These are phyloP conservation scores for Populus tremula DNA, from an alignment of 345 rosid species.

Conservation along the genomic window DNA sequence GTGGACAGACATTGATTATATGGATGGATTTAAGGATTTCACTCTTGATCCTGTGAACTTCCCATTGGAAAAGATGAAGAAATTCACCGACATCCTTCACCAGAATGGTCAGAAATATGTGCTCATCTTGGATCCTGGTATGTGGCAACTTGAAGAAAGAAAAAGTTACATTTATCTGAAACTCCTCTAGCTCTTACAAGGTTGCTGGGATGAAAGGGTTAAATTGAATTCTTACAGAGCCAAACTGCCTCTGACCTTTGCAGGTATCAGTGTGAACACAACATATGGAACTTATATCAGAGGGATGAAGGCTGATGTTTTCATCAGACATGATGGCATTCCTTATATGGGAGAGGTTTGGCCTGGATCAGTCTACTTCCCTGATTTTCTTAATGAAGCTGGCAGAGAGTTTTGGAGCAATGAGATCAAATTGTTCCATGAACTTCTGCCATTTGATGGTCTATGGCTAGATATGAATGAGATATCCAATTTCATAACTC, in stretches of 20 bases:
- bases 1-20: slow-evolving; percentile 20
- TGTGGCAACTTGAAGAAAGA: too few species aligned
- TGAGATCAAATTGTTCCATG: slow-evolving; percentile 47
- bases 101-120: slow-evolving; percentile 57
- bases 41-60: slow-evolving; percentile 22
- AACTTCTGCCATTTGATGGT: slow-evolving; percentile 54
- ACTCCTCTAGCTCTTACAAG: not conserved
- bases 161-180: not conserved
- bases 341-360: slow-evolving; percentile 67
- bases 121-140: slow-evolving; percentile 70
- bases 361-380: slow-evolving; percentile 67
- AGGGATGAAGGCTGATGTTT: slow-evolving; percentile 57
- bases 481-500: slow-evolving; percentile 54
- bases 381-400: slow-evolving; percentile 59
- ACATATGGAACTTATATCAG: slow-evolving; percentile 47
- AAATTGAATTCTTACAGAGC: not conserved
- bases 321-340: slow-evolving; percentile 48
- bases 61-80: slow-evolving; percentile 28
- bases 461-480: slow-evolving; percentile 83
- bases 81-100: slow-evolving; percentile 46
- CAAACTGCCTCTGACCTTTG: too few species aligned
- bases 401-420: slow-evolving; percentile 49
- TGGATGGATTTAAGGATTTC: slow-evolving; percentile 21
- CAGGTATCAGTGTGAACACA: slow-evolving; percentile 53
- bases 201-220: not conserved